A percentile compares a stretch with the other conserved stretches of the same genome.
Conservation (phyloP, 257 asterid species). For the Solanum clarkiae region DNA sequence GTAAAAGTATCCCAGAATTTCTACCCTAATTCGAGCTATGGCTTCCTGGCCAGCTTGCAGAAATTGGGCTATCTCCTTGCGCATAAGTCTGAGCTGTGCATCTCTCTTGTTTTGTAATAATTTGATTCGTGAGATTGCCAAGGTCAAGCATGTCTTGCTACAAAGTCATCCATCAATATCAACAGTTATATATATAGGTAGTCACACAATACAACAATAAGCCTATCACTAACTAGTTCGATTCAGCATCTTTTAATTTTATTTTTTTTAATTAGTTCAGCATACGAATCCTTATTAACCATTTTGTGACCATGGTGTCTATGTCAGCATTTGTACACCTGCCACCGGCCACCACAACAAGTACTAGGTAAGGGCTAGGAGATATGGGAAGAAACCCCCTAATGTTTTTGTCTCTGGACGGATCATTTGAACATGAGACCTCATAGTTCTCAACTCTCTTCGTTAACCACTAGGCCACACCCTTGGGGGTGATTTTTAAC, state of each 20-base stretch:
- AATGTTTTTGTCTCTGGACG: background rate
- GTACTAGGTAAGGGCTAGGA: background rate
- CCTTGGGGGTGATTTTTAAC: too few species aligned
- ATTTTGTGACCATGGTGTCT: background rate
- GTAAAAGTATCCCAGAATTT: background rate
- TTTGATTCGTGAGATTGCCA: slow-evolving; percentile 78
- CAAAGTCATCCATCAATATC: slow-evolving; percentile 12
- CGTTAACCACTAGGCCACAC: background rate
- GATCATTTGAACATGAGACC: background rate
- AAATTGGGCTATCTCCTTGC: slow-evolving; percentile 86
- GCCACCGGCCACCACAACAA: too few species aligned
- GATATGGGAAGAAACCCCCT: background rate
- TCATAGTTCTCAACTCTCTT: background rate
- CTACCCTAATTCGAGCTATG: slow-evolving; percentile 83
- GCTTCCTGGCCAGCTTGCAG: slow-evolving; percentile 83
- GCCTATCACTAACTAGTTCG: background rate
- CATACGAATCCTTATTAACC: background rate
- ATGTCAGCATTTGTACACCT: background rate
- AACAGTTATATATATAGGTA: background rate
- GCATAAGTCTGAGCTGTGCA: slow-evolving; percentile 67
- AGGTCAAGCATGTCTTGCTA: slow-evolving; percentile 82
- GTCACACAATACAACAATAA: background rate
- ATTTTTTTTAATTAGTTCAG: background rate
- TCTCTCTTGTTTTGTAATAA: slow-evolving; percentile 86
- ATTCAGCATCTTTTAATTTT: background rate